A percentile compares a stretch with the other conserved stretches of the same genome.
Conservation (phyloP, 257 asterid genomes). For the Solanum peruvianum region DNA sequence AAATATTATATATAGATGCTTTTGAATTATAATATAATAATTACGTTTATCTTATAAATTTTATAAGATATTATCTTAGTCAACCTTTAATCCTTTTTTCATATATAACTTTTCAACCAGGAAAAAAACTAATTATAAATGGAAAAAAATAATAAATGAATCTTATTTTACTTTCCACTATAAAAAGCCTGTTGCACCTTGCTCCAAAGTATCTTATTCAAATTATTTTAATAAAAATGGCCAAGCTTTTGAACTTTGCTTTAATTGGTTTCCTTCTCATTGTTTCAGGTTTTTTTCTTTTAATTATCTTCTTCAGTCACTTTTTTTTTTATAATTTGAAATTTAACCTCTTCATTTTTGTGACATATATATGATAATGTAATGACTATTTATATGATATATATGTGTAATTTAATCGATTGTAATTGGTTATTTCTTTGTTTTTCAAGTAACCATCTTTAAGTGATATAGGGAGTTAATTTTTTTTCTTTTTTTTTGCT, state of each 20-base stretch:
- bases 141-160: neutral
- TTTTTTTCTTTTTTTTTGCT: neutral
- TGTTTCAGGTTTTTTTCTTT: neutral
- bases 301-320: neutral
- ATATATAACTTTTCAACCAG: neutral
- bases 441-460: neutral
- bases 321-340: neutral
- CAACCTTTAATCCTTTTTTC: neutral
- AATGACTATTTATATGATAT: neutral
- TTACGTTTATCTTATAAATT: neutral
- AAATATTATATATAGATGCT: neutral
- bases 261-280: neutral
- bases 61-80: neutral
- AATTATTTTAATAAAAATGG: neutral
- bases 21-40: neutral
- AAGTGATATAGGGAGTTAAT: neutral
- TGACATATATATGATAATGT: neutral
- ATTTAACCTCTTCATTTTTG: neutral
- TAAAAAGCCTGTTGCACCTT: neutral
- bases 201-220: neutral
- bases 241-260: neutral
- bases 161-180: neutral
- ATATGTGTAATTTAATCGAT: neutral
- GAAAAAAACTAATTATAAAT: neutral
- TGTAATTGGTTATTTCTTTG: neutral